A percentile compares a stretch with the other conserved stretches of the same genome.
phyloP scores from a whole-genome alignment of 2,329 filamentous ascomycete species.

The Onygenales sp. region DNA sequence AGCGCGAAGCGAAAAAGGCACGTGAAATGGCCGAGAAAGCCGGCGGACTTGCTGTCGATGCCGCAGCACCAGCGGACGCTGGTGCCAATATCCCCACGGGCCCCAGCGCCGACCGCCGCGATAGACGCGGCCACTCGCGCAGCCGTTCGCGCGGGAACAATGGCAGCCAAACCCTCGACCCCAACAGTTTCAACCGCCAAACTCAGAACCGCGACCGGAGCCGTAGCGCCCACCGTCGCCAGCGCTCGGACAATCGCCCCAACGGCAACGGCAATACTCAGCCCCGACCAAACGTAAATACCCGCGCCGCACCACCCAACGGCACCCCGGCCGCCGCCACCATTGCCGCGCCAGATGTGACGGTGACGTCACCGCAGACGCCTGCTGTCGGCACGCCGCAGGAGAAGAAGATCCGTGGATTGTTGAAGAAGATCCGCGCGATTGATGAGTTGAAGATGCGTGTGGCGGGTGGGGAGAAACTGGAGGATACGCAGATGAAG shows the following conservation, averaged over 20 bases:
- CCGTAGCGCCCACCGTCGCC: conserved; percentile 18
- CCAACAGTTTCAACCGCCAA: conserved; percentile 16
- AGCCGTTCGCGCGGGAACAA: conserved; percentile 40
- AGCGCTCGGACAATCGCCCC: conserved; percentile 15
- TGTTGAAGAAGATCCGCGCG: conserved; percentile 94
- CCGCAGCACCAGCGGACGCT: neutral
- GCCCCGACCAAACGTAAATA: conserved; percentile 9
- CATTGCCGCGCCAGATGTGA: conserved; percentile 19
- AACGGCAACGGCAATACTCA: conserved; percentile 5
- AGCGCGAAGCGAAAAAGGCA: conserved; percentile 83
- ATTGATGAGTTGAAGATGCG: conserved; percentile 99
- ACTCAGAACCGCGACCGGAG: conserved; percentile 20
- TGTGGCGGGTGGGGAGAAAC: conserved; percentile 83
- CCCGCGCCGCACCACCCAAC: conserved; percentile 25
- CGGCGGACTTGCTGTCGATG: conserved; percentile 29
- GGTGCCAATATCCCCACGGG: conserved; percentile 1
- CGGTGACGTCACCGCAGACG: conserved; percentile 19
- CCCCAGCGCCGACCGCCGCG: conserved; percentile 56
- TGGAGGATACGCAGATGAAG: conserved; percentile 97
- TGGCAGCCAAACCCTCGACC: conserved; percentile 14
- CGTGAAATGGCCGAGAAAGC: conserved; percentile 65
- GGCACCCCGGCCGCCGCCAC: conserved; percentile 20
- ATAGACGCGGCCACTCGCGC: conserved; percentile 44
- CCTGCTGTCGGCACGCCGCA: conserved; percentile 33
- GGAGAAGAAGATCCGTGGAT: conserved; percentile 86